Conservation (phyloP, 257 asterid species). For the Parsonsia alboflavescens region DNA sequence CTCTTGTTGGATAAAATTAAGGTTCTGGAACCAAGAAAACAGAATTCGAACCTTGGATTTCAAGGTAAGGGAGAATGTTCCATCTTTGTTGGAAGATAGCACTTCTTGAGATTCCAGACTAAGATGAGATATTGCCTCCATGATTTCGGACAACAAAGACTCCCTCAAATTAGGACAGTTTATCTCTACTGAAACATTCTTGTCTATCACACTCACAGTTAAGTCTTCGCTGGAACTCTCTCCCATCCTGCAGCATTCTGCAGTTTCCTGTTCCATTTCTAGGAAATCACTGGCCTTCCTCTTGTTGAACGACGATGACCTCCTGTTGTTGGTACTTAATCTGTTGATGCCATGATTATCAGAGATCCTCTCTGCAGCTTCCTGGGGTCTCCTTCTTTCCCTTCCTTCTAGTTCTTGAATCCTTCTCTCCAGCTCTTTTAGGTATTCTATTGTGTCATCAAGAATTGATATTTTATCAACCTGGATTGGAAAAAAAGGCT, state of each 20-base stretch:
- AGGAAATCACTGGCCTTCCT: slow-evolving; percentile 51
- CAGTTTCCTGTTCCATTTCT: slow-evolving; percentile 30
- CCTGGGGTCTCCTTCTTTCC: slow-evolving; percentile 36
- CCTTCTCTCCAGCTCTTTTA: slow-evolving; percentile 70
- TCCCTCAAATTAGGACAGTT: slow-evolving; percentile 56
- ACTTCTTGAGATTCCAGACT: slow-evolving; percentile 47
- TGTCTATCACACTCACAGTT: slow-evolving; percentile 41
- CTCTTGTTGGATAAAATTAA: neutral
- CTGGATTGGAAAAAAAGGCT: slow-evolving; percentile 37
- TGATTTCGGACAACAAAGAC: slow-evolving; percentile 39
- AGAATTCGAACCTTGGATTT: slow-evolving; percentile 65
- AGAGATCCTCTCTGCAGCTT: slow-evolving; percentile 59
- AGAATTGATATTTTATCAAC: slow-evolving; percentile 83
- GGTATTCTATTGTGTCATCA: slow-evolving; percentile 70
- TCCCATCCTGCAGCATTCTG: slow-evolving; percentile 21
- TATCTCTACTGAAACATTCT: slow-evolving; percentile 53
- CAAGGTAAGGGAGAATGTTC: slow-evolving; percentile 46
- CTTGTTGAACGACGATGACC: slow-evolving; percentile 37
- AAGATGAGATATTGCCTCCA: slow-evolving; percentile 50
- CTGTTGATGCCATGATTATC: slow-evolving; percentile 44
- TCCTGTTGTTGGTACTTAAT: slow-evolving; percentile 26
- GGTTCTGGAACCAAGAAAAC: neutral
- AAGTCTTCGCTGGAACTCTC: slow-evolving; percentile 38
- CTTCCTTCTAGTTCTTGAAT: slow-evolving; percentile 44
- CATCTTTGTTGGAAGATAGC: slow-evolving; percentile 66